These are phyloP conservation scores for Leccinellum albellum DNA, from an alignment of 768 basidiomycete species.

Conservation along the genomic window DNA sequence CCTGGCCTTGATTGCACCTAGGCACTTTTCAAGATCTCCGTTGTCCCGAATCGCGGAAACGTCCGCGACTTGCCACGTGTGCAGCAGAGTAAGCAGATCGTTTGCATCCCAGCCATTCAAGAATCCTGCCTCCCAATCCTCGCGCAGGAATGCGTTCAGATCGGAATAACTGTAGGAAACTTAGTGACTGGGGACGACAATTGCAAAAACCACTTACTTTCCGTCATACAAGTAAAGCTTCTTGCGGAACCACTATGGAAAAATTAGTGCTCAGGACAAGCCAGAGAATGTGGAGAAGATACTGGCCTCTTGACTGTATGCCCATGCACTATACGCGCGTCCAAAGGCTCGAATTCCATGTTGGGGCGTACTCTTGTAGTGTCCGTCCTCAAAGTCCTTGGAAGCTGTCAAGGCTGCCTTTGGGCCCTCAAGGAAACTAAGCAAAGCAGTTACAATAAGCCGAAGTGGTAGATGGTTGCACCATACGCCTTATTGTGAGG, in stretches of 20 bases:
- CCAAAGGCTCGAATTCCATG: conserved; percentile 54
- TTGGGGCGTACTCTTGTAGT: conserved; percentile 47
- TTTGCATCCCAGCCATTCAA: conserved; percentile 52
- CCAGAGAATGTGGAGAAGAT: not conserved
- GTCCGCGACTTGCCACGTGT: conserved; percentile 52
- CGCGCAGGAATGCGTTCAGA: conserved; percentile 46
- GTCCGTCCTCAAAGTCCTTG: conserved; percentile 51
- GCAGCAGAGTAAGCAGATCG: conserved; percentile 46
- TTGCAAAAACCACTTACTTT: conserved; percentile 25
- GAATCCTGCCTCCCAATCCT: conserved; percentile 49
- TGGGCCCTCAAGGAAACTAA: conserved; percentile 57
- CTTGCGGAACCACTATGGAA: conserved; percentile 51
- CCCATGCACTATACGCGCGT: conserved; percentile 58
- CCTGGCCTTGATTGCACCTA: conserved; percentile 46
- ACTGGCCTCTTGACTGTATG: conserved; percentile 53
- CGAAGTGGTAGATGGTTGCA: not conserved
- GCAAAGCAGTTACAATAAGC: conserved; percentile 10
- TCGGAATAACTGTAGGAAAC: conserved; percentile 40
- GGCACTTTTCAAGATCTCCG: conserved; percentile 41
- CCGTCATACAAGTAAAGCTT: conserved; percentile 43
- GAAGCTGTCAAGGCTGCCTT: conserved; percentile 52
- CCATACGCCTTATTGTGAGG: conserved; percentile 54
- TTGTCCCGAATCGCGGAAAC: conserved; percentile 44
- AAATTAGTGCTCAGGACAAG: not conserved
- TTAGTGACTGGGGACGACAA: not conserved